These are phyloP conservation scores for Bertia moriformis DNA, from an alignment of 2,329 filamentous ascomycete species.

Conservation along the genomic window DNA sequence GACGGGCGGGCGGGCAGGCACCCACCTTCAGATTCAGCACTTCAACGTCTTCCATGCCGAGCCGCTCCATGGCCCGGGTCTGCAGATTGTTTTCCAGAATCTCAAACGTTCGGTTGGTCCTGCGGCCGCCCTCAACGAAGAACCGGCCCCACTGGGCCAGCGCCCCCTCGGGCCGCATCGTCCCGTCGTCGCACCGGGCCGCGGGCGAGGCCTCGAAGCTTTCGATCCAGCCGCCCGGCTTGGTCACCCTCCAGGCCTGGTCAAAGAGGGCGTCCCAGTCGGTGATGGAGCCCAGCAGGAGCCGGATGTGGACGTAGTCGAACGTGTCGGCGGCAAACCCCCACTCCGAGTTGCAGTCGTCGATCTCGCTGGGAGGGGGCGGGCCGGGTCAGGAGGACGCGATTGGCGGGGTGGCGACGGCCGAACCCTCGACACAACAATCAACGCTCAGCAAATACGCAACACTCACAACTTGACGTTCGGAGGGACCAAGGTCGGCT, in stretches of 20 bases:
- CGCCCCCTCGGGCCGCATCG: background rate
- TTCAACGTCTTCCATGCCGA: background rate
- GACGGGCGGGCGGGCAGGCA: background rate
- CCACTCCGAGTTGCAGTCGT: background rate
- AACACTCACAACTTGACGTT: too few species aligned
- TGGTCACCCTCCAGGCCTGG: background rate
- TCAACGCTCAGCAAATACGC: too few species aligned
- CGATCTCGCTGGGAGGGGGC: background rate
- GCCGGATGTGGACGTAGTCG: background rate
- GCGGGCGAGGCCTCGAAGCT: background rate
- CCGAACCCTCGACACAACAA: too few species aligned
- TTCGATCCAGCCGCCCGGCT: background rate
- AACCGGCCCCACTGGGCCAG: background rate
- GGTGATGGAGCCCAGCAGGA: background rate
- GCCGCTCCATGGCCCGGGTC: background rate
- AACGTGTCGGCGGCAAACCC: background rate
- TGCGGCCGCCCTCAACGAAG: background rate
- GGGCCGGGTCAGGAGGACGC: too few species aligned
- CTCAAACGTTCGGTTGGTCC: background rate
- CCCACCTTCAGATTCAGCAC: background rate
- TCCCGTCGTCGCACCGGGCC: background rate
- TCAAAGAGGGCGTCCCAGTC: background rate
- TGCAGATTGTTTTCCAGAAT: background rate
- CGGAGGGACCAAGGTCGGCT: too few species aligned
- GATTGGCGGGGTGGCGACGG: too few species aligned